These are phyloP conservation scores for Puccinia coronata DNA, from an alignment of 1,284 basidiomycete species.

Conservation along the genomic window DNA sequence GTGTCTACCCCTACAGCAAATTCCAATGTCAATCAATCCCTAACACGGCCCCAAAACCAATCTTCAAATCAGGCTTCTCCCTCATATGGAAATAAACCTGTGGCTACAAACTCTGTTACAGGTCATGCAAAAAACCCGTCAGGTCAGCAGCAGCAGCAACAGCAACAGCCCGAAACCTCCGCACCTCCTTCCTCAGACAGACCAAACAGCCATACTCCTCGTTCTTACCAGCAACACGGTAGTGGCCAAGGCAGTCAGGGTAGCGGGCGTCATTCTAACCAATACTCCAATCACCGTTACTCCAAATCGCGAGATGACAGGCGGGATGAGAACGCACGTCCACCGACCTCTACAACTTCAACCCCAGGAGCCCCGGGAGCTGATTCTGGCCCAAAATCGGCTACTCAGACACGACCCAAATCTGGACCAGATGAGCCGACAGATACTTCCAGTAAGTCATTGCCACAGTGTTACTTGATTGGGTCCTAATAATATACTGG, in stretches of 20 bases:
- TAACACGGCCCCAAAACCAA: slow-evolving; percentile 15
- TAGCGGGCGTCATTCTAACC: slow-evolving; percentile 3
- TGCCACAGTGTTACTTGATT: neutral
- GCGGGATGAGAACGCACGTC: slow-evolving; percentile 7
- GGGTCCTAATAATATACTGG: slow-evolving; percentile 3
- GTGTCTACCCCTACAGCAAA: slow-evolving; percentile 27
- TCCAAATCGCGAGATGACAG: slow-evolving; percentile 22
- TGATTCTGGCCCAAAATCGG: neutral
- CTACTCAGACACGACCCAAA: slow-evolving; percentile 10
- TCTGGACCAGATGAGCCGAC: neutral
- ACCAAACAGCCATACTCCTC: neutral
- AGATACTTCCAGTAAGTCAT: slow-evolving; percentile 21
- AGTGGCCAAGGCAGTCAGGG: neutral
- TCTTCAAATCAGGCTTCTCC: slow-evolving; percentile 22
- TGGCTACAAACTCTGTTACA: neutral
- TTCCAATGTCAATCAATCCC: slow-evolving; percentile 9
- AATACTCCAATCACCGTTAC: slow-evolving; percentile 14
- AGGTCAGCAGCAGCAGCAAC: neutral
- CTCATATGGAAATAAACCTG: slow-evolving; percentile 6
- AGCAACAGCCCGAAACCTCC: neutral
- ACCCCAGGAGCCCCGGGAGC: neutral
- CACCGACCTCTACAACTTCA: neutral
- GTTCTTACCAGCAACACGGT: slow-evolving; percentile 25
- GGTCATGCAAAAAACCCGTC: slow-evolving; percentile 14
- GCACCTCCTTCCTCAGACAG: neutral